A percentile compares a stretch with the other conserved stretches of the same genome.
phyloP scores from a whole-genome alignment of 2,329 filamentous ascomycete species.

The Ophiostoma pallidulum region DNA sequence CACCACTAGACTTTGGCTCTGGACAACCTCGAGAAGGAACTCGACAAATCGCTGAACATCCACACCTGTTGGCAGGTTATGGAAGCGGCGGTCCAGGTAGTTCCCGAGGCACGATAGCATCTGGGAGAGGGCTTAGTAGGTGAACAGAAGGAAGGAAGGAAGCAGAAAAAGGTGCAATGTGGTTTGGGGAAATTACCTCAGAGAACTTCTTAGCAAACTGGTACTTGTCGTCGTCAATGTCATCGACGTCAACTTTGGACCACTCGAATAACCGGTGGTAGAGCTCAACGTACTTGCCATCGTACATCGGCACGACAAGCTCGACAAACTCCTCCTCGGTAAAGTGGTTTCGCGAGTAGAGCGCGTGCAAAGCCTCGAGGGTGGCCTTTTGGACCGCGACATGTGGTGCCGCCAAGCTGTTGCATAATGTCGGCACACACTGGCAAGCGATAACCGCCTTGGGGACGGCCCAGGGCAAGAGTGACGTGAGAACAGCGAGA shows the following conservation, averaged over 20 bases:
- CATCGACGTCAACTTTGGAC: constrained; percentile 67
- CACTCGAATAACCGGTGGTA: constrained; percentile 68
- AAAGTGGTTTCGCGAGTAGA: constrained; percentile 68
- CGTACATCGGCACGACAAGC: constrained; percentile 72
- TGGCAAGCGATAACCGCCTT: constrained; percentile 65
- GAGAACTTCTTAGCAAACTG: constrained; percentile 87
- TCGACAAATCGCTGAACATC: constrained; percentile 69
- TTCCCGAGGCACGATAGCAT: constrained; percentile 77
- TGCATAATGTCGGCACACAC: constrained; percentile 61
- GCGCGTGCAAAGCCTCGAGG: constrained; percentile 71
- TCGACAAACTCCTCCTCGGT: constrained; percentile 68
- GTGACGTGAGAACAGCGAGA: constrained; percentile 66
- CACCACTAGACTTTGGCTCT: constrained; percentile 79
- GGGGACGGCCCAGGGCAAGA: constrained; percentile 80
- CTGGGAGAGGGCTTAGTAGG: constrained; percentile 33
- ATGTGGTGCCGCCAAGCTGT: constrained; percentile 59
- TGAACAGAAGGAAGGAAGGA: neutral
- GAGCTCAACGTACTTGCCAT: constrained; percentile 58
- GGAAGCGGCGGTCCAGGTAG: constrained; percentile 70
- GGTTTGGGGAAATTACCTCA: no score
- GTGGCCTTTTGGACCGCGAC: constrained; percentile 70
- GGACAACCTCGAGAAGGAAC: constrained; percentile 68
- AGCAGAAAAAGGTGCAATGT: constrained; percentile 21
- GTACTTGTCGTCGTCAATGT: constrained; percentile 88
- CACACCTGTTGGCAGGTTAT: constrained; percentile 50